phyloP scores from a whole-genome alignment of 176 grass and related monocot species.

The Coix lacrymajobi region DNA sequence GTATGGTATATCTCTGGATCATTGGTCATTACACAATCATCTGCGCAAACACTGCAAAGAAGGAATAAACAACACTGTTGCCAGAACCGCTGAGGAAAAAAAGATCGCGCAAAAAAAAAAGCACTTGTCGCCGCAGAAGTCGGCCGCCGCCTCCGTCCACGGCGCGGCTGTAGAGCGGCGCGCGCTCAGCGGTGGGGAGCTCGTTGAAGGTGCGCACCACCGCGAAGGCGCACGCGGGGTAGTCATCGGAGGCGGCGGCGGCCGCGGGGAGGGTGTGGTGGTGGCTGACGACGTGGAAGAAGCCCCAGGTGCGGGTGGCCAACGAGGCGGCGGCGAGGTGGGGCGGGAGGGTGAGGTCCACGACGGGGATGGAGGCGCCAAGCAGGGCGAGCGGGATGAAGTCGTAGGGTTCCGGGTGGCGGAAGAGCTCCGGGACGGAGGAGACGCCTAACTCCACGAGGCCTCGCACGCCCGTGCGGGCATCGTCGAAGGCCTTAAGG shows the following conservation, averaged over 20 bases:
- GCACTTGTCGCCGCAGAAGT: too few species aligned
- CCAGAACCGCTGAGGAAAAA: too few species aligned
- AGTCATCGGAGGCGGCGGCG: background rate
- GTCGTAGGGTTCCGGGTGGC: constrained; percentile 36
- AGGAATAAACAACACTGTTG: too few species aligned
- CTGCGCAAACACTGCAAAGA: too few species aligned
- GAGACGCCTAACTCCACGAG: constrained; percentile 69
- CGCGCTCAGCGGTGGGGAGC: constrained; percentile 49
- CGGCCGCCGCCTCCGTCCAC: too few species aligned
- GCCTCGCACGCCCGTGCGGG: constrained; percentile 68
- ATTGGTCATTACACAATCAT: too few species aligned
- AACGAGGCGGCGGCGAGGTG: constrained; percentile 20
- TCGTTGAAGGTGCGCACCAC: constrained; percentile 79
- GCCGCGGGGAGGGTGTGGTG: constrained; percentile 21
- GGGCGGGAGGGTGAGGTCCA: constrained; percentile 45
- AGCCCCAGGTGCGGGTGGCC: constrained; percentile 62
- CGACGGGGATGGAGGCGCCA: constrained; percentile 36
- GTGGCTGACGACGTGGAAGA: constrained; percentile 82
- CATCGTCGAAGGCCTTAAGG: constrained; percentile 76
- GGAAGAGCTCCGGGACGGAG: constrained; percentile 44
- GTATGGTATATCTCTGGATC: too few species aligned
- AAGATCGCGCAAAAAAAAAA: too few species aligned
- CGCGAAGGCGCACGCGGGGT: constrained; percentile 38
- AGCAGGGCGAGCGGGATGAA: constrained; percentile 14
- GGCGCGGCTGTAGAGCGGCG: constrained; percentile 56